These are phyloP conservation scores for Pyricularia pennisetigena DNA, from an alignment of 2,329 filamentous ascomycete genomes.

Conservation along the genomic window DNA sequence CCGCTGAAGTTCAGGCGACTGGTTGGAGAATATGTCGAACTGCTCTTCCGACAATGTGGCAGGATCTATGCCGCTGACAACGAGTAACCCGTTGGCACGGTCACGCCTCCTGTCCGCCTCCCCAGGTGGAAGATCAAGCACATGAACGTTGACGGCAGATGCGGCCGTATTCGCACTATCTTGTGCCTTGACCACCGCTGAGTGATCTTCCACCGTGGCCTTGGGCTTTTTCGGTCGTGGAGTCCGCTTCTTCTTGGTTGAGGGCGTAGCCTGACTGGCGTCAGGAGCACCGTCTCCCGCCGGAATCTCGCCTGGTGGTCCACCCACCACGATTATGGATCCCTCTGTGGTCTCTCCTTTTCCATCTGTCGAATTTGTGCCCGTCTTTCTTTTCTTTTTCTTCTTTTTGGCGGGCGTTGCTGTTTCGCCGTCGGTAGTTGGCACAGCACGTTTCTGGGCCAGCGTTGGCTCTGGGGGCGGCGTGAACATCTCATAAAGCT, in stretches of 20 bases:
- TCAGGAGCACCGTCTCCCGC: not conserved
- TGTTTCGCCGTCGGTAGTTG: not conserved
- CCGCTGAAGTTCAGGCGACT: constrained; percentile 43
- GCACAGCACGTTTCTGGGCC: constrained; percentile 7
- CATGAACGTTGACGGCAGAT: constrained; percentile 1
- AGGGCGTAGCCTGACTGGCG: not conserved
- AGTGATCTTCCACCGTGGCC: not conserved
- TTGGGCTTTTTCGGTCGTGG: constrained; percentile 3
- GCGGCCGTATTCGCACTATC: not conserved
- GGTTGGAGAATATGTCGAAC: constrained; percentile 50
- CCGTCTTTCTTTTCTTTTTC: constrained; percentile 4
- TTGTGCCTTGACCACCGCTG: not conserved
- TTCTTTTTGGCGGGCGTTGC: not conserved
- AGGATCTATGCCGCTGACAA: constrained; percentile 37
- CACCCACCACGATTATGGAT: not conserved
- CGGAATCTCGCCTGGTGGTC: not conserved
- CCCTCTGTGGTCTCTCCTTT: not conserved
- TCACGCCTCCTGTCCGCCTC: constrained; percentile 41
- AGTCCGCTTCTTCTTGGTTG: constrained; percentile 2
- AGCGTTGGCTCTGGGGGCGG: constrained; percentile 26
- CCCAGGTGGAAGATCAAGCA: constrained; percentile 29
- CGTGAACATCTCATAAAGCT: constrained; percentile 36
- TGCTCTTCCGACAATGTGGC: constrained; percentile 42
- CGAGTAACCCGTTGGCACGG: constrained; percentile 36
- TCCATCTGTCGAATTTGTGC: not conserved